Evolutionary conservation across 2,329 filamentous ascomycete species (phyloP).

Genomic region (Coniochaeta hoffmannii): DNA sequence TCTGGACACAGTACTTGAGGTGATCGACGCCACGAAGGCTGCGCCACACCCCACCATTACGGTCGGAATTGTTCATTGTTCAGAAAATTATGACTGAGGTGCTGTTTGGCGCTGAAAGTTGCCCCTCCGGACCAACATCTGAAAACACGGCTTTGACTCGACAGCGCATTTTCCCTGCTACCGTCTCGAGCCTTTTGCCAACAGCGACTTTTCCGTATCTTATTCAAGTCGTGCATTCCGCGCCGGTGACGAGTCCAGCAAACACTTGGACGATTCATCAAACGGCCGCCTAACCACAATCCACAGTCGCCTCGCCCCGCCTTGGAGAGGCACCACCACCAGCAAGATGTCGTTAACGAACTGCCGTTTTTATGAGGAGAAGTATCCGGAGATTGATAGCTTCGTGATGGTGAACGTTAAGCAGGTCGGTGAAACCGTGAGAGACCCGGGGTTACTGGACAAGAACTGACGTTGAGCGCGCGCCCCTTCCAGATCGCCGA

Average conservation of each 20-base stretch:
- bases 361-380: slow-evolving; percentile 40
- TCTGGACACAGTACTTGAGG: not conserved
- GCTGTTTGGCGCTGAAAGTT: not conserved
- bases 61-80: not conserved
- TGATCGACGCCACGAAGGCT: not conserved
- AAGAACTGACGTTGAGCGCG: slow-evolving; percentile 2
- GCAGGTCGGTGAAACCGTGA: slow-evolving; percentile 53
- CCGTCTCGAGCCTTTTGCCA: not conserved
- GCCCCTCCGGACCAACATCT: not conserved
- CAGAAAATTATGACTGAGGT: not conserved
- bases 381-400: slow-evolving; percentile 93
- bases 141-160: not conserved
- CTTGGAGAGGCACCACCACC: slow-evolving; percentile 14
- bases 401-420: slow-evolving; percentile 99
- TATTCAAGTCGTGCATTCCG: not conserved
- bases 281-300: slow-evolving; percentile 2
- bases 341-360: slow-evolving; percentile 30
- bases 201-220: not conserved
- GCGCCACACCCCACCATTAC: not conserved
- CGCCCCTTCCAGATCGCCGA: slow-evolving; percentile 98
- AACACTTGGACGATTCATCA: not conserved
- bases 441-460: not conserved
- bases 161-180: not conserved
- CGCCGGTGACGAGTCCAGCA: slow-evolving; percentile 1
- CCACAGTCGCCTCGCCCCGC: slow-evolving; percentile 8